These are phyloP conservation scores for Termitomyces sp. DNA, from an alignment of 768 basidiomycete genomes.

Conservation along the genomic window DNA sequence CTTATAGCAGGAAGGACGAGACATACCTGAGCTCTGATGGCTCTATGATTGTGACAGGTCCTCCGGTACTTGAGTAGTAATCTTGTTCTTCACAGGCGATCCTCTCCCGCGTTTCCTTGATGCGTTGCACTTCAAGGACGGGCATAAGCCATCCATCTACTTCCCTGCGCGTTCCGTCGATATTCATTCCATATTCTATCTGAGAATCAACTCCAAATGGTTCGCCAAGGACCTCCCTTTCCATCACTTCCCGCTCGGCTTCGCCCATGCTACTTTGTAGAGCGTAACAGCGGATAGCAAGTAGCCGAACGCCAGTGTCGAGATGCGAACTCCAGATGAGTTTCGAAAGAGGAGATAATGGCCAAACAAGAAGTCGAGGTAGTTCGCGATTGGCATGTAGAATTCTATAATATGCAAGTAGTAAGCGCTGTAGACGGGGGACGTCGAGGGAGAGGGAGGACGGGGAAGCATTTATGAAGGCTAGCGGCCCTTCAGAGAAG, in stretches of 20 bases:
- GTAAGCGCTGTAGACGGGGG: slow-evolving; percentile 54
- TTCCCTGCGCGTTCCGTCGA: slow-evolving; percentile 36
- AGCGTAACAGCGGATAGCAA: slow-evolving; percentile 78
- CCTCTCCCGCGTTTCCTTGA: slow-evolving; percentile 43
- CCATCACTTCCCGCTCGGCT: slow-evolving; percentile 61
- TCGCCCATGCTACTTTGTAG: slow-evolving; percentile 76
- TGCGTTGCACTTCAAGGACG: slow-evolving; percentile 56
- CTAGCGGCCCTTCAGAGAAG: slow-evolving; percentile 50
- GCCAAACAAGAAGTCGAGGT: slow-evolving; percentile 59
- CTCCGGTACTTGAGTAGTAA: slow-evolving; percentile 39
- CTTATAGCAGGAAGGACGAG: neutral
- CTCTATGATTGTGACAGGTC: slow-evolving; percentile 27
- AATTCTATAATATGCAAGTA: slow-evolving; percentile 80
- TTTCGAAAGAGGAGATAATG: slow-evolving; percentile 43
- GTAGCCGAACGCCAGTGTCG: slow-evolving; percentile 58
- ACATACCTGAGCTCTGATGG: slow-evolving; percentile 52
- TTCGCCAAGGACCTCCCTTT: slow-evolving; percentile 56
- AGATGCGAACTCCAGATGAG: slow-evolving; percentile 36
- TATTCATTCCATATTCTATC: slow-evolving; percentile 46
- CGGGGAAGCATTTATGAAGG: slow-evolving; percentile 30
- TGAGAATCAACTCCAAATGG: slow-evolving; percentile 54
- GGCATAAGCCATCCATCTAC: slow-evolving; percentile 85
- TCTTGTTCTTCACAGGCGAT: slow-evolving; percentile 34
- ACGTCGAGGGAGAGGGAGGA: slow-evolving; percentile 29
- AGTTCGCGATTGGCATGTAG: slow-evolving; percentile 68